Evolutionary conservation across 176 grass and related monocot genomes (phyloP).

Genomic region (Cocos nucifera): DNA sequence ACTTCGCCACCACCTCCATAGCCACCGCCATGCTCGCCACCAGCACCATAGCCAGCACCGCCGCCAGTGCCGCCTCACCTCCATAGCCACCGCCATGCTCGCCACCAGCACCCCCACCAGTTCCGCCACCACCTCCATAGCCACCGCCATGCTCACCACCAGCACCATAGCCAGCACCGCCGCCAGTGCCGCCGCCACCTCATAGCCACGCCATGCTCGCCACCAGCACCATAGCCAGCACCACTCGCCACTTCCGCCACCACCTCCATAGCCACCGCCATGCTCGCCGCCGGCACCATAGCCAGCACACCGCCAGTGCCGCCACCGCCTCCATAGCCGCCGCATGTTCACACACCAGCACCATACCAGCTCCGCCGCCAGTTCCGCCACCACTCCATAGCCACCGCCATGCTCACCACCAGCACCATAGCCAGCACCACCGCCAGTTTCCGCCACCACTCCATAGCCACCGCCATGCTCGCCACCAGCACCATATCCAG

Average conservation of each 20-base stretch:
- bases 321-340: background rate
- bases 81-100: background rate
- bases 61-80: background rate
- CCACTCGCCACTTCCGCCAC: background rate
- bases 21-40: background rate
- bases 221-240: background rate
- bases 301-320: background rate
- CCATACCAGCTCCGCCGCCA: background rate
- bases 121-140: background rate
- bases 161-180: background rate
- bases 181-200: background rate
- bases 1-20: background rate
- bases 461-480: background rate
- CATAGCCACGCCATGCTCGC: background rate
- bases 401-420: background rate
- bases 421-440: background rate
- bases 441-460: background rate
- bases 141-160: background rate
- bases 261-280: background rate
- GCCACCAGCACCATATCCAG: background rate
- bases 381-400: background rate
- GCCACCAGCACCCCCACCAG: background rate
- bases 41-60: background rate
- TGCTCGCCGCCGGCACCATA: background rate
- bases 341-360: constrained; percentile 2